Conservation (phyloP, 768 basidiomycete species). For the Auricularia sp. region DNA sequence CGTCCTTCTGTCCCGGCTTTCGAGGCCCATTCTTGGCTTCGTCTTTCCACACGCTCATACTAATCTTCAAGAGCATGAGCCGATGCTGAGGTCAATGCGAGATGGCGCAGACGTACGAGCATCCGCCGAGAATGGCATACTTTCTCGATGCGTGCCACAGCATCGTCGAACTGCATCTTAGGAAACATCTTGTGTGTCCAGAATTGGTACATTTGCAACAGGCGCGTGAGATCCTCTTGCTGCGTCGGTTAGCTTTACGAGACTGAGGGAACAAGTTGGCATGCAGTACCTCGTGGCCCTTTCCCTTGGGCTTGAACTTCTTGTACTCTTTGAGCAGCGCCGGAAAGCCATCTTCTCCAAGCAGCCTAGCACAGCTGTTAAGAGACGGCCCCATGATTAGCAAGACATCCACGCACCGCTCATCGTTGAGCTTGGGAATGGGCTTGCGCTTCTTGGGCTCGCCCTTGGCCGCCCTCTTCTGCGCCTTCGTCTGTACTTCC, state of each 20-base stretch:
- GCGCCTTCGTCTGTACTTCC: slow-evolving; percentile 9
- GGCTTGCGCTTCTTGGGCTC: slow-evolving; percentile 36
- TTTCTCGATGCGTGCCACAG: slow-evolving; percentile 76
- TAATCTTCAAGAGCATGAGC: slow-evolving; percentile 29
- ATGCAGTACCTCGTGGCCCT: slow-evolving; percentile 74
- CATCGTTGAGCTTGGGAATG: slow-evolving; percentile 61
- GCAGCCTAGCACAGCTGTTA: slow-evolving; percentile 30
- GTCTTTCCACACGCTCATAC: slow-evolving; percentile 69
- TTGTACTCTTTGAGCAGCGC: slow-evolving; percentile 66
- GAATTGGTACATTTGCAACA: slow-evolving; percentile 81
- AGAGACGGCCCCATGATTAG: neutral
- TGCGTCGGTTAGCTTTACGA: slow-evolving; percentile 18
- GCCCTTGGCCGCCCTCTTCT: slow-evolving; percentile 19
- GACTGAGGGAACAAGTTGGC: neutral
- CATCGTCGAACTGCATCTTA: slow-evolving; percentile 78
- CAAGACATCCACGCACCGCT: slow-evolving; percentile 16
- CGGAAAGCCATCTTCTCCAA: slow-evolving; percentile 70
- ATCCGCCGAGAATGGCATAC: slow-evolving; percentile 78
- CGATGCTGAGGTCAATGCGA: slow-evolving; percentile 1
- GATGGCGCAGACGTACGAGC: slow-evolving; percentile 44
- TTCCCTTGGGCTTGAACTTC: slow-evolving; percentile 72
- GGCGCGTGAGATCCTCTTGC: slow-evolving; percentile 69
- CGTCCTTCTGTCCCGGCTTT: slow-evolving; percentile 10
- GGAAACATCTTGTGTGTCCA: slow-evolving; percentile 95
- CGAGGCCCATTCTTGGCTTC: slow-evolving; percentile 26